phyloP scores from a whole-genome alignment of 139 green algal genomes.

The Astrephomene gubernaculifera region DNA sequence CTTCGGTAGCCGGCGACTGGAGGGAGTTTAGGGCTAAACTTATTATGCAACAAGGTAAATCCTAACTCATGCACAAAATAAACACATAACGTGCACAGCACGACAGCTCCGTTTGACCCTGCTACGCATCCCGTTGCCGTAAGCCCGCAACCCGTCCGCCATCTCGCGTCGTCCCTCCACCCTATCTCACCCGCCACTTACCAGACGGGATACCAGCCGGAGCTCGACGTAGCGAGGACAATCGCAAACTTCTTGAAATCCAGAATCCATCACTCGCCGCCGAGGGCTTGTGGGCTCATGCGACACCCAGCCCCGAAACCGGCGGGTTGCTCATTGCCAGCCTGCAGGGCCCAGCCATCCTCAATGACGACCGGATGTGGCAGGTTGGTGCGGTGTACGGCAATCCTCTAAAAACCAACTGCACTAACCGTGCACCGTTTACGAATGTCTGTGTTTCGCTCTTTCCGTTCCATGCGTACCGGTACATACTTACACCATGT shows the following conservation, averaged over 20 bases:
- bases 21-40: slow-evolving; percentile 55
- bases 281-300: slow-evolving; percentile 68
- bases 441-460: too few species aligned
- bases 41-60: slow-evolving; percentile 36
- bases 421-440: too few species aligned
- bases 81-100: too few species aligned
- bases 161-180: too few species aligned
- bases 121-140: too few species aligned
- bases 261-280: slow-evolving; percentile 56
- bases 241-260: slow-evolving; percentile 51
- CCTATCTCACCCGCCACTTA: too few species aligned
- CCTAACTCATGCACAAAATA: too few species aligned
- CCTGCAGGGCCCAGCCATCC: slow-evolving; percentile 29
- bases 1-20: slow-evolving; percentile 48
- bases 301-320: slow-evolving; percentile 50
- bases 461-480: too few species aligned
- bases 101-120: too few species aligned
- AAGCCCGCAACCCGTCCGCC: too few species aligned
- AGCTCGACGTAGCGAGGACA: slow-evolving; percentile 40
- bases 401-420: too few species aligned
- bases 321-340: slow-evolving; percentile 71
- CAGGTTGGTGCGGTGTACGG: slow-evolving; percentile 46
- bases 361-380: slow-evolving; percentile 49
- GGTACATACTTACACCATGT: too few species aligned
- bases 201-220: not conserved